A percentile compares a stretch with the other conserved stretches of the same genome.
Conservation (phyloP, 2,329 filamentous ascomycete genomes). For the Colletotrichum endophyticum region DNA sequence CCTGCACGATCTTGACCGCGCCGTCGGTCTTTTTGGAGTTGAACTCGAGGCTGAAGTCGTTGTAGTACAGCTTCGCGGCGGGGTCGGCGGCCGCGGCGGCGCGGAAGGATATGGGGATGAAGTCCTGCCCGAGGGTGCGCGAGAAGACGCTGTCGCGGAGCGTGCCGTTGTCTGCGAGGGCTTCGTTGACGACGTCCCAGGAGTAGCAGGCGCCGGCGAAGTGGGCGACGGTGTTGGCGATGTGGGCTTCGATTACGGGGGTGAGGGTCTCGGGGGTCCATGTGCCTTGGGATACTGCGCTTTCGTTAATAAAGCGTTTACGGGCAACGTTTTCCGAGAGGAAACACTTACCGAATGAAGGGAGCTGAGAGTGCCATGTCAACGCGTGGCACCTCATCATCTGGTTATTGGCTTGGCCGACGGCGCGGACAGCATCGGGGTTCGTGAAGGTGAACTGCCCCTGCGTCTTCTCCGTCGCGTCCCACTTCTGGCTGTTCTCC, state of each 20-base stretch:
- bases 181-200: slow-evolving; percentile 61
- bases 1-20: slow-evolving; percentile 63
- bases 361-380: slow-evolving; percentile 68
- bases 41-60: slow-evolving; percentile 55
- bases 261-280: slow-evolving; percentile 53
- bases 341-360: slow-evolving; percentile 37
- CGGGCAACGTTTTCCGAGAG: rapidly evolving
- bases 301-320: slow-evolving; percentile 36
- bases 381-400: slow-evolving; percentile 67
- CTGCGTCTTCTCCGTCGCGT: slow-evolving; percentile 61
- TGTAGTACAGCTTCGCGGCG: slow-evolving; percentile 61
- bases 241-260: slow-evolving; percentile 53
- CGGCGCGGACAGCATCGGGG: slow-evolving; percentile 52
- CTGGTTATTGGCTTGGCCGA: slow-evolving; percentile 45
- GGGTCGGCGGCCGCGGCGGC: slow-evolving; percentile 53
- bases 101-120: slow-evolving; percentile 57
- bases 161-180: slow-evolving; percentile 58
- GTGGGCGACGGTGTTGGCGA: slow-evolving; percentile 48
- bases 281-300: slow-evolving; percentile 58
- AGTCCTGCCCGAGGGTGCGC: slow-evolving; percentile 54
- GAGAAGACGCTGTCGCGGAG: slow-evolving; percentile 54
- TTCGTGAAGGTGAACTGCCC: slow-evolving; percentile 64
- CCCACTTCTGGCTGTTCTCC: slow-evolving; percentile 65
- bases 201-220: slow-evolving; percentile 50
- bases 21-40: slow-evolving; percentile 32